These are phyloP conservation scores for Nepenthes gracilis DNA, from an alignment of 148 eudicot species.

Conservation along the genomic window DNA sequence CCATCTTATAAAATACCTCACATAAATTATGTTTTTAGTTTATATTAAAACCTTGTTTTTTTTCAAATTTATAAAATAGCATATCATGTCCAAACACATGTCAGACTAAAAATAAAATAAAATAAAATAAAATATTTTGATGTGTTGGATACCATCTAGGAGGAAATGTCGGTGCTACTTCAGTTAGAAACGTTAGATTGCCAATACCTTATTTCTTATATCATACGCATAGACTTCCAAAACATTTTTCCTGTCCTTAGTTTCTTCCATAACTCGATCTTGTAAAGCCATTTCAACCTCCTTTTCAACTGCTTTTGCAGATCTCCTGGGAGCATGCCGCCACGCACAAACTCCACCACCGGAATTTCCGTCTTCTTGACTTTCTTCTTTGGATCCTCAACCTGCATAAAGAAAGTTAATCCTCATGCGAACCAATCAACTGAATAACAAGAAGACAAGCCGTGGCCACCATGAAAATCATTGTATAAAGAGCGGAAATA, in stretches of 20 bases:
- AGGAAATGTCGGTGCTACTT: too few species aligned
- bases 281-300: conserved; percentile 97
- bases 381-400: conserved; percentile 73
- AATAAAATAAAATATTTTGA: too few species aligned
- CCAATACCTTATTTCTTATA: conserved; percentile 74
- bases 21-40: too few species aligned
- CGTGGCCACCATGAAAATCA: neutral
- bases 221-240: conserved; percentile 88
- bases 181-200: neutral
- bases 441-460: neutral
- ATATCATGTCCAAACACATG: too few species aligned
- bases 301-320: conserved; percentile 78
- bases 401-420: conserved; percentile 17
- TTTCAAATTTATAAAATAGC: too few species aligned
- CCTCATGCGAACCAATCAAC: neutral
- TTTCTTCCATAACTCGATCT: conserved; percentile 87
- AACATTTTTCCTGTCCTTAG: conserved; percentile 83
- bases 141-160: too few species aligned
- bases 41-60: too few species aligned
- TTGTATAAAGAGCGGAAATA: neutral
- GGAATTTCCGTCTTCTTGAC: conserved; percentile 59
- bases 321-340: conserved; percentile 47
- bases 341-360: conserved; percentile 55
- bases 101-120: too few species aligned
- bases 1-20: too few species aligned